Percentiles rank a stretch among this genome's conserved stretches.
phyloP scores from a whole-genome alignment of 2,329 filamentous ascomycete genomes.

The Berkeleyomyces basicola region DNA sequence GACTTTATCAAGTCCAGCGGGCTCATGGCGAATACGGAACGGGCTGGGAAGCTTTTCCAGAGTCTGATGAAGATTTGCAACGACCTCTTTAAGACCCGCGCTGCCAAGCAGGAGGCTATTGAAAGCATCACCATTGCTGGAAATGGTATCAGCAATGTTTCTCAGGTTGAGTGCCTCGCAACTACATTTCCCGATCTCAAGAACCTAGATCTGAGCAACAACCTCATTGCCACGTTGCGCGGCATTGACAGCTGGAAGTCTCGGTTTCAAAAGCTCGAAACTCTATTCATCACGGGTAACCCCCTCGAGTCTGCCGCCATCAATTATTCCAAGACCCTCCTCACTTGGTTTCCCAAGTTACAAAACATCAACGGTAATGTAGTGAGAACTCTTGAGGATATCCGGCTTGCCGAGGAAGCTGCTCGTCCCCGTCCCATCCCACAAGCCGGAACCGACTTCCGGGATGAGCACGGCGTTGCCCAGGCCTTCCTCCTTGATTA shows the following conservation, averaged over 20 bases:
- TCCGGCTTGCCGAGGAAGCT: conserved; percentile 36
- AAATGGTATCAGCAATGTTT: conserved; percentile 61
- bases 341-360: conserved; percentile 71
- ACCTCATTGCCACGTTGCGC: conserved; percentile 53
- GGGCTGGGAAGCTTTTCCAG: conserved; percentile 75
- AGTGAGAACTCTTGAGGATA: conserved; percentile 56
- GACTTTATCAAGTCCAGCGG: conserved; percentile 54
- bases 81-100: conserved; percentile 51
- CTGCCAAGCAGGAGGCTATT: conserved; percentile 62
- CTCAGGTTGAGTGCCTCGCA: conserved; percentile 56
- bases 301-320: conserved; percentile 47
- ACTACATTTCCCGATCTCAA: conserved; percentile 70
- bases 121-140: conserved; percentile 65
- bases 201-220: conserved; percentile 77
- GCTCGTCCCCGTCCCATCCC: conserved; percentile 41
- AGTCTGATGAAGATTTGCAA: conserved; percentile 81
- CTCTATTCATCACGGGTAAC: conserved; percentile 63
- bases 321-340: conserved; percentile 49
- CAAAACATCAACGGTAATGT: conserved; percentile 58
- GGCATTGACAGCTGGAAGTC: conserved; percentile 60
- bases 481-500: conserved; percentile 62
- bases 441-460: conserved; percentile 49
- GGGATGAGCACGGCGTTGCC: conserved; percentile 57
- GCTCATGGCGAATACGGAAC: conserved; percentile 55
- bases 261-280: conserved; percentile 64